Evolutionary conservation across 2,329 filamentous ascomycete species (phyloP).

Genomic region (Aspergillus hiratsukae): DNA sequence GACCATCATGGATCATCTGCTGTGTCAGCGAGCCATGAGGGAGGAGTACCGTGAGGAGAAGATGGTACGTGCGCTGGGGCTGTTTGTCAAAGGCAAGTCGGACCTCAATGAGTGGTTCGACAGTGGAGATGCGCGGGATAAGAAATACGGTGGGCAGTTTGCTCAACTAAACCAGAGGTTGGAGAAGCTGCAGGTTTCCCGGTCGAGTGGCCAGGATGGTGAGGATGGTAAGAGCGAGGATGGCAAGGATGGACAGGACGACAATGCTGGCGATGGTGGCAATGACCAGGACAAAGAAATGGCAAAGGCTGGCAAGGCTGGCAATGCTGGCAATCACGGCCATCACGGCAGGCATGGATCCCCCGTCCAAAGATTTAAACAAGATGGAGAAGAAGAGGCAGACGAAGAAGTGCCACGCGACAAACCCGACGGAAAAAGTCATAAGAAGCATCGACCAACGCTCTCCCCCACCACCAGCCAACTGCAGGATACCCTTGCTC

Average conservation of each 20-base stretch:
- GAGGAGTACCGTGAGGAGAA: constrained; percentile 19
- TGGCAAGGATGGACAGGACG: neutral
- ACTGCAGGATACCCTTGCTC: constrained; percentile 12
- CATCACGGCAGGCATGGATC: neutral
- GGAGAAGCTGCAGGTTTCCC: neutral
- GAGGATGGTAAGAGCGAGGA: no score
- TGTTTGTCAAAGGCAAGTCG: constrained; percentile 19
- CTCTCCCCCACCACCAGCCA: constrained; percentile 15
- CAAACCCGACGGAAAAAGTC: neutral
- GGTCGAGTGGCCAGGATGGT: neutral
- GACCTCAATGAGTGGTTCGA: constrained; percentile 16
- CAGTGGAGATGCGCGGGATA: neutral
- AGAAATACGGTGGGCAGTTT: neutral
- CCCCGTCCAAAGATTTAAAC: constrained; percentile 12
- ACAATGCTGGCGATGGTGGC: neutral
- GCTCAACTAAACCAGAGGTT: neutral
- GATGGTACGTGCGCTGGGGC: constrained; percentile 17
- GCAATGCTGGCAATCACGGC: neutral
- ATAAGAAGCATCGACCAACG: constrained; percentile 8
- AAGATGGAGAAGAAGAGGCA: neutral
- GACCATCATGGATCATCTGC: constrained; percentile 19
- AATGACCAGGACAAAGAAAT: neutral
- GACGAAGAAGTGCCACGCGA: neutral
- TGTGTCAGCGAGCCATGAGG: constrained; percentile 16
- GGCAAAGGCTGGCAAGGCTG: neutral